Evolutionary conservation across 192 early-diverging fungal species (phyloP), one percentile per base, ranked within the genome.

Genomic region (Coemansia sp.): DNA sequence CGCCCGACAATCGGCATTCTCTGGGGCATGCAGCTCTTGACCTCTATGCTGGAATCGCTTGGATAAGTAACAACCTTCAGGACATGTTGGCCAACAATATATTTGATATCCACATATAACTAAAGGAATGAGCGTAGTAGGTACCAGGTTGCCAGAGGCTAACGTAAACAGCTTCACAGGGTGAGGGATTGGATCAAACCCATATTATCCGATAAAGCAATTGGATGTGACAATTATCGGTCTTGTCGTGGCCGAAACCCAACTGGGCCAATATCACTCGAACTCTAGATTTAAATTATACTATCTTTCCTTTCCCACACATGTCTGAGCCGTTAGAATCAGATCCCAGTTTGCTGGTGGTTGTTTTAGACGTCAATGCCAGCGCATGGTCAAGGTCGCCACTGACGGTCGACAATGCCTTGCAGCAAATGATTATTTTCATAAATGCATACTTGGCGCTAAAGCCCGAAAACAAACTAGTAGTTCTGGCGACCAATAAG

Each of bases 391-490:
- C 83, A 10, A 73, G 77, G 53, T 80, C 77, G 19, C 78, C 88
- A 4, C 75, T 93, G 16, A 72, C 87, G 2, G 78, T 97, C 7
- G 86, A 85, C 73, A 77, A 87, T 26, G 90, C 89, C 2, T 74
- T 97, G 16, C 87, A 91, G 57, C 93, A 96, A 62, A 84, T 92
- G 38, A 64, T 95, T 28, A 85, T 94, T 8, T 96, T 97, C 62
- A 87, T 98, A 58, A 97, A 98, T 76, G 97, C 95, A 7, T 94
- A 95, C 76, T 76, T 98, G 64, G 93, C 94, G 14, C 86, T 95
- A 21, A 91, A 92, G 40, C 90, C 93, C 50, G 92, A 96, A 64
- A 97, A 95, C 71, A 82, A 87, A 61, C 80, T 98, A n/a, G 93
- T 90, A 0, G 89, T 96, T 1, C 88, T 98, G 16, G 95, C 92